Percentiles rank a stretch among this genome's conserved stretches.
Conservation (phyloP, 2,329 filamentous ascomycete genomes). For the Trichoderma oligosporum region DNA sequence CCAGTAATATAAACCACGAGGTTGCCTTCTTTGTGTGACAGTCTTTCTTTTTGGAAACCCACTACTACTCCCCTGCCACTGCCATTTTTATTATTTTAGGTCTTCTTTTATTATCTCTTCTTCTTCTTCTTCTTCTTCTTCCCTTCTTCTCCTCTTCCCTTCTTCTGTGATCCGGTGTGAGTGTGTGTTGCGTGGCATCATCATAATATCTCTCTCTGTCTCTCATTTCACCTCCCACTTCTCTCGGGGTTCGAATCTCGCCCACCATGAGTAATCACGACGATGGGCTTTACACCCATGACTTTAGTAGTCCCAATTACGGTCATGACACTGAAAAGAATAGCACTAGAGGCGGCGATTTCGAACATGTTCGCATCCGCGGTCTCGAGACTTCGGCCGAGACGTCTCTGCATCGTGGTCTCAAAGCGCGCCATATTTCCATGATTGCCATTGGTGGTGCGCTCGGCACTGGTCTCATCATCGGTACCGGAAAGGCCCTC, state of each 20-base stretch:
- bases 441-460: conserved; percentile 71
- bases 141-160: background rate
- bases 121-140: background rate
- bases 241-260: background rate
- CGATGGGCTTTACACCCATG: conserved; percentile 15
- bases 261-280: conserved; percentile 11
- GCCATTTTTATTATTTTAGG: too few species aligned
- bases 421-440: conserved; percentile 53
- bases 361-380: conserved; percentile 37
- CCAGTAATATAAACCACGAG: background rate
- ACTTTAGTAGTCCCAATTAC: background rate
- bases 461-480: conserved; percentile 70
- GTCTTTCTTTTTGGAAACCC: background rate
- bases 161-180: background rate
- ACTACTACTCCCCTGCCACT: background rate
- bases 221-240: background rate
- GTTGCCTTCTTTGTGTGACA: background rate
- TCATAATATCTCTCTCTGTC: background rate
- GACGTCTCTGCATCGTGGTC: conserved; percentile 49
- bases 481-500: conserved; percentile 59
- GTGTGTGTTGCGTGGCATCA: background rate
- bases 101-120: too few species aligned
- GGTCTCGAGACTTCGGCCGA: conserved; percentile 49
- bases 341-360: conserved; percentile 17
- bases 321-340: conserved; percentile 23